phyloP scores from a whole-genome alignment of 2,329 filamentous ascomycete species.

The Colletotrichum musae region DNA sequence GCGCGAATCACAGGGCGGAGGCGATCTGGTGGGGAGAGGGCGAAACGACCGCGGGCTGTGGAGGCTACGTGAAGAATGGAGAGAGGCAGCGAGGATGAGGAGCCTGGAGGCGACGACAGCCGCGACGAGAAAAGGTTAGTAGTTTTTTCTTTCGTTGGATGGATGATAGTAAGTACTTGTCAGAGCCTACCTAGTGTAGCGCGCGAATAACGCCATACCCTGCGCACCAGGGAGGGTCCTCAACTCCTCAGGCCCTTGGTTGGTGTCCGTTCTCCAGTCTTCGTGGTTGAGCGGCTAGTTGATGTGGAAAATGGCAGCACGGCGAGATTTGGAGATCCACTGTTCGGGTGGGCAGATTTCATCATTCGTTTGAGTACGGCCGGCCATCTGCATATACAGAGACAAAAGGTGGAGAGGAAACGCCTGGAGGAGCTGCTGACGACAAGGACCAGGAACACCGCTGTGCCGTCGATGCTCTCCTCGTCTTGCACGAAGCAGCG shows the following conservation, averaged over 20 bases:
- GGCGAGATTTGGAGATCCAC: slow-evolving; percentile 41
- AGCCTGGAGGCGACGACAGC: slow-evolving; percentile 13
- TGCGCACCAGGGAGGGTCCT: slow-evolving; percentile 36
- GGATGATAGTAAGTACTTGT: slow-evolving; percentile 17
- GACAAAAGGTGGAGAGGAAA: slow-evolving; percentile 37
- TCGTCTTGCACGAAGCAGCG: neutral
- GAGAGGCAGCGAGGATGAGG: slow-evolving; percentile 29
- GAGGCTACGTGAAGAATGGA: slow-evolving; percentile 32
- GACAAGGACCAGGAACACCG: slow-evolving; percentile 39
- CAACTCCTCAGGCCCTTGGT: slow-evolving; percentile 37
- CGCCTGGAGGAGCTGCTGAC: slow-evolving; percentile 33
- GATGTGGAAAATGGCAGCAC: slow-evolving; percentile 40
- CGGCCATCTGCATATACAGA: slow-evolving; percentile 38
- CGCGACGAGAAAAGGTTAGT: slow-evolving; percentile 32
- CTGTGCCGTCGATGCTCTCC: slow-evolving; percentile 25
- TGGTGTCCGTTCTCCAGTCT: slow-evolving; percentile 37
- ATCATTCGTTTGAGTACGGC: slow-evolving; percentile 41
- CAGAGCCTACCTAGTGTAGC: slow-evolving; percentile 37
- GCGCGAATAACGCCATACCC: slow-evolving; percentile 42
- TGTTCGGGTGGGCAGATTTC: slow-evolving; percentile 38
- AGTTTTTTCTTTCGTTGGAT: slow-evolving; percentile 20
- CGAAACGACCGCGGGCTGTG: slow-evolving; percentile 37
- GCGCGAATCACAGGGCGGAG: slow-evolving; percentile 40
- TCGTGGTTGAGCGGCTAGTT: slow-evolving; percentile 39
- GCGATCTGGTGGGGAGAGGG: slow-evolving; percentile 39